Evolutionary conservation across 2,329 filamentous ascomycete species (phyloP).

Genomic region (Nothophoma quercina): DNA sequence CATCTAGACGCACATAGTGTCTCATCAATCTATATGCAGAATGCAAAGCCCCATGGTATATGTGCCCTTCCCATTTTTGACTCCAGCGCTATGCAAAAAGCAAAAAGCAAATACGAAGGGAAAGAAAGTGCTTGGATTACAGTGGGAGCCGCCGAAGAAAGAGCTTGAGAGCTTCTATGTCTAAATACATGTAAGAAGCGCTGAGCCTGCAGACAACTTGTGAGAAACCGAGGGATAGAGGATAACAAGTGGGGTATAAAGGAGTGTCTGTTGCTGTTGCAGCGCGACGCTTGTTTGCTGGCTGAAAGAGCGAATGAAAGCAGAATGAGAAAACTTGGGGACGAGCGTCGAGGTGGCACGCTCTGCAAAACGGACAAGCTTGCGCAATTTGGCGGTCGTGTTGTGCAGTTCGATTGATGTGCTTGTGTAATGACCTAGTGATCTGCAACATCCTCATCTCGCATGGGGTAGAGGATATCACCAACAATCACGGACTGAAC

Average conservation of each 20-base stretch:
- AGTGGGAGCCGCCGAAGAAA: conserved; percentile 4
- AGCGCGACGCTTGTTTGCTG: conserved; percentile 18
- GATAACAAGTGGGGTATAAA: conserved; percentile 23
- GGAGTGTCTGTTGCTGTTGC: conserved; percentile 27
- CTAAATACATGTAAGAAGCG: conserved; percentile 24
- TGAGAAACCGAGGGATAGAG: conserved; percentile 6
- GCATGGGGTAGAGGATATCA: conserved; percentile 66
- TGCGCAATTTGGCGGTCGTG: neutral
- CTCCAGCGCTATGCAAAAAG: conserved; percentile 38
- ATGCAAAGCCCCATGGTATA: conserved; percentile 21
- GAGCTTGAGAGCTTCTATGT: conserved; percentile 18
- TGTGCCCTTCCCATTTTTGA: conserved; percentile 28
- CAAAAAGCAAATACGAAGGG: conserved; percentile 20
- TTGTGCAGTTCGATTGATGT: neutral
- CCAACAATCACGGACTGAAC: conserved; percentile 59
- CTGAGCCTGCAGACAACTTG: conserved; percentile 30
- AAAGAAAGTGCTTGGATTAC: conserved; percentile 26
- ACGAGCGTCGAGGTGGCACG: neutral
- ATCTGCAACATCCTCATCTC: conserved; percentile 63
- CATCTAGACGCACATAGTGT: conserved; percentile 8
- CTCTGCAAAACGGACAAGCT: conserved; percentile 1
- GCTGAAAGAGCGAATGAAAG: conserved; percentile 22
- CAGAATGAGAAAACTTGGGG: neutral
- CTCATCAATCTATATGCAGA: conserved; percentile 23
- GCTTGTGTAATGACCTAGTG: conserved; percentile 24